phyloP scores from a whole-genome alignment of 2,329 filamentous ascomycete species.

The Colletotrichum theobromicola region DNA sequence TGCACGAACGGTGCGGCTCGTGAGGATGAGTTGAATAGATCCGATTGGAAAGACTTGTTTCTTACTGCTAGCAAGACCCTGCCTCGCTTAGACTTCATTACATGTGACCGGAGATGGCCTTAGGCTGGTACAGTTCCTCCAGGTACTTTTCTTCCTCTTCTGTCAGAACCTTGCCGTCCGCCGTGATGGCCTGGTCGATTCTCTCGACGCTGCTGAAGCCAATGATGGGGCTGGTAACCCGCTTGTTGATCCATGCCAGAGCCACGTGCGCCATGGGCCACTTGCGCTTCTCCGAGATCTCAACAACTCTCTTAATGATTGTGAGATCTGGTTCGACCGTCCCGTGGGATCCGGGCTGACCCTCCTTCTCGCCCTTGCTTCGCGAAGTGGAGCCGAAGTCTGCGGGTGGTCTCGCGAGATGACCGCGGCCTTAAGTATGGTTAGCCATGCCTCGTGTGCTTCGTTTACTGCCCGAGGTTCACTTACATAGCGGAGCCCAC shows the following conservation, averaged over 20 bases:
- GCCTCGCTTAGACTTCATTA: not conserved
- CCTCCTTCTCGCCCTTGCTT: constrained; percentile 37
- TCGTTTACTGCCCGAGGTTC: not conserved
- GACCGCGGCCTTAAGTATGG: constrained; percentile 25
- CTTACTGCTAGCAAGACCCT: not conserved
- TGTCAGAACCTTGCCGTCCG: constrained; percentile 51
- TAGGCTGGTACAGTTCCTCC: constrained; percentile 65
- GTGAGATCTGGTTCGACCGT: constrained; percentile 36
- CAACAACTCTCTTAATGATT: constrained; percentile 46
- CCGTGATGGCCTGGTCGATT: constrained; percentile 65
- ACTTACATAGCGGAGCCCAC: constrained; percentile 21
- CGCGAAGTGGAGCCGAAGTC: constrained; percentile 21
- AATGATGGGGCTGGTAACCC: constrained; percentile 63
- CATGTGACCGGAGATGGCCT: constrained; percentile 38
- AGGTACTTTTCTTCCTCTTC: constrained; percentile 66
- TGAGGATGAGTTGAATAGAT: not conserved
- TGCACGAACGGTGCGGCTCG: not conserved
- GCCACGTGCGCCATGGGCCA: constrained; percentile 69
- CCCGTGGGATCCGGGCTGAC: constrained; percentile 24
- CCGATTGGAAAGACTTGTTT: not conserved
- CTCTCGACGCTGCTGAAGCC: constrained; percentile 63
- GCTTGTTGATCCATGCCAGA: constrained; percentile 65
- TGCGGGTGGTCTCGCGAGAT: constrained; percentile 31
- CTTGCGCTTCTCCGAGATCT: constrained; percentile 61
- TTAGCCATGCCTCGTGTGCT: not conserved